These are phyloP conservation scores for Populus nigra DNA, from an alignment of 345 rosid species.

Conservation along the genomic window DNA sequence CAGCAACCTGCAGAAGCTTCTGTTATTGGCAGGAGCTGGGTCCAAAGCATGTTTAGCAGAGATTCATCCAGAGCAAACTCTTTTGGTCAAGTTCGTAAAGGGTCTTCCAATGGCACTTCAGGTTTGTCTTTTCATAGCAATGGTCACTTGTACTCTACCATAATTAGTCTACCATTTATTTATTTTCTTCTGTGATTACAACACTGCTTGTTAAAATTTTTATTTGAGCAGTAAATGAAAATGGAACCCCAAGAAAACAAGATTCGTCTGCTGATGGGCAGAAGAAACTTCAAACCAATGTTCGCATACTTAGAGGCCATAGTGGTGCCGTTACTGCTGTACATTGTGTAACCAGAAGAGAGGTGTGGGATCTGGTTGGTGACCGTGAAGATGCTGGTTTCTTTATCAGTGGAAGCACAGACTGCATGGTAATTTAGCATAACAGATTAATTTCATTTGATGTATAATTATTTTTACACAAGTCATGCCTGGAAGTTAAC, in stretches of 20 bases:
- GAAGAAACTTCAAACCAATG: conserved; percentile 89
- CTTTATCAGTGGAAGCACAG: conserved; percentile 98
- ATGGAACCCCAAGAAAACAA: conserved; percentile 49
- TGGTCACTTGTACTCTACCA: neutral
- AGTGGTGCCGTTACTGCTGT: conserved; percentile 90
- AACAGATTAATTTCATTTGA: conserved; percentile 5
- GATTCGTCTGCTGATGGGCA: conserved; percentile 72
- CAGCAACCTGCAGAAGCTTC: conserved; percentile 93
- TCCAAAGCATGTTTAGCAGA: conserved; percentile 98
- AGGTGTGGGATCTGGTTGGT: conserved; percentile 96
- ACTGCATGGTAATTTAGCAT: conserved; percentile 59
- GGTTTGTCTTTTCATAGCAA: conserved; percentile 37
- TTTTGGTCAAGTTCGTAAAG: conserved; percentile 69
- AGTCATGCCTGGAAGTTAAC: conserved; percentile 5
- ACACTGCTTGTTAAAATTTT: neutral
- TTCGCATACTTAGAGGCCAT: conserved; percentile 88
- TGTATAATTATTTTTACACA: conserved; percentile 1
- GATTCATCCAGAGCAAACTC: conserved; percentile 76
- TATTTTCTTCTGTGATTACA: neutral
- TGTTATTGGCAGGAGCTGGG: conserved; percentile 97
- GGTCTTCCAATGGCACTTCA: conserved; percentile 76
- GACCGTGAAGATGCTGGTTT: conserved; percentile 99
- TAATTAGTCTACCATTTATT: conserved; percentile 2
- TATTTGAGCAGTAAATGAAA: conserved; percentile 36
- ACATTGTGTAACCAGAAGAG: conserved; percentile 95